These are phyloP conservation scores for Nepenthes mirabilis DNA, from an alignment of 148 eudicot genomes.

Conservation along the genomic window DNA sequence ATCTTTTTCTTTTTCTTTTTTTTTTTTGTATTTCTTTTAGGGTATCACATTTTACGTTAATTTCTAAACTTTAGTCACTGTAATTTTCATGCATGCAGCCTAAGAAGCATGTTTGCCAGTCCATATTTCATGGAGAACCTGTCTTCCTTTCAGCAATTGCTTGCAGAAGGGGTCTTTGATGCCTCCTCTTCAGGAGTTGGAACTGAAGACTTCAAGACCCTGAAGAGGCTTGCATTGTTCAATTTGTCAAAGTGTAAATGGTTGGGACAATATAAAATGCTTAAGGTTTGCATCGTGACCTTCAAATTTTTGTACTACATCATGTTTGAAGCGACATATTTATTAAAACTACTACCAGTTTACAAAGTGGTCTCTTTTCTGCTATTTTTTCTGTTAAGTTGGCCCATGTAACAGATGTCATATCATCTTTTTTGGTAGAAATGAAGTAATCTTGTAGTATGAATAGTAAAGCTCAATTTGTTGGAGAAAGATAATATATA, in stretches of 20 bases:
- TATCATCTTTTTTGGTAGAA: neutral
- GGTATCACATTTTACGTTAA: neutral
- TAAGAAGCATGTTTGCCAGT: conserved; percentile 55
- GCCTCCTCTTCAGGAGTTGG: conserved; percentile 34
- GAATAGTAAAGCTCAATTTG: too few species aligned
- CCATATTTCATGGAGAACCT: conserved; percentile 56
- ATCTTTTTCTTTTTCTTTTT: too few species aligned
- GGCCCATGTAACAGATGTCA: too few species aligned
- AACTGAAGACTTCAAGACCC: conserved; percentile 36
- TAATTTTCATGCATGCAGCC: conserved; percentile 25
- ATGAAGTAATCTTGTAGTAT: neutral
- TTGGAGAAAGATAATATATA: neutral
- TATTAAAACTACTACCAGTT: too few species aligned
- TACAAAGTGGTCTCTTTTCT: neutral
- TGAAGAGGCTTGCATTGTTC: conserved; percentile 55
- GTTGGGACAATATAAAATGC: conserved; percentile 57
- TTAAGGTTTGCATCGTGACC: conserved; percentile 37
- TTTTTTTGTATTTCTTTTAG: neutral
- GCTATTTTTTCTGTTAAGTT: neutral
- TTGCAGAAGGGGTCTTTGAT: conserved; percentile 73
- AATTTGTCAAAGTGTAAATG: conserved; percentile 47
- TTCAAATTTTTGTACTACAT: neutral
- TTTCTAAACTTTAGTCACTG: conserved; percentile 1
- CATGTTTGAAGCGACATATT: neutral
- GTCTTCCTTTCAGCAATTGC: conserved; percentile 62